These are phyloP conservation scores for Amphirosellinia nigrospora DNA, from an alignment of 495 filamentous ascomycete species.

Conservation along the genomic window DNA sequence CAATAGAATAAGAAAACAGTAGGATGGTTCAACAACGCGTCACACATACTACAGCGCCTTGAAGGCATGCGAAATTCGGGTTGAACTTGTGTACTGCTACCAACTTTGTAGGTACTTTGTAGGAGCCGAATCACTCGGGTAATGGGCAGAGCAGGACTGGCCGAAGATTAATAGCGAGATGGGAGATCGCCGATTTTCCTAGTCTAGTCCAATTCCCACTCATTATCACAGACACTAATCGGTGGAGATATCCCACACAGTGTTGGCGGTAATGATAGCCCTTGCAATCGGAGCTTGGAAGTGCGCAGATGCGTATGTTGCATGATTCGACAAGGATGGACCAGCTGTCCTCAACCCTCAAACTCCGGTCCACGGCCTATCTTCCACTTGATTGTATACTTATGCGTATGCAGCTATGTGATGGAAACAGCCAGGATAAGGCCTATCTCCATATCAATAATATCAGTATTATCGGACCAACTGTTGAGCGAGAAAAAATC, in stretches of 20 bases:
- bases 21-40: background rate
- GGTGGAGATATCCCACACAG: background rate
- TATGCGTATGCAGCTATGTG: background rate
- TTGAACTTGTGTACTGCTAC: background rate
- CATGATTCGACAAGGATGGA: conserved; percentile 13
- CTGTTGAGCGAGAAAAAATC: background rate
- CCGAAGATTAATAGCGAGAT: background rate
- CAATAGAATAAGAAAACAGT: background rate
- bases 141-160: background rate
- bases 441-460: conserved; percentile 8
- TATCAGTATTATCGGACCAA: background rate
- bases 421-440: background rate
- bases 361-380: conserved; percentile 3
- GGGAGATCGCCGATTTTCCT: background rate
- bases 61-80: background rate
- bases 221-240: background rate
- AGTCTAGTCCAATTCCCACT: background rate
- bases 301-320: background rate
- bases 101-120: too few species aligned
- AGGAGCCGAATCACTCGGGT: background rate
- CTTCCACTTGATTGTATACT: background rate
- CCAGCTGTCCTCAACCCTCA: background rate
- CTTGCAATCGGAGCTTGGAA: background rate
- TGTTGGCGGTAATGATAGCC: background rate
- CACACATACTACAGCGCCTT: background rate